Evolutionary conservation across 371 early-diverging fungal species (phyloP).

Genomic region (Actinomucor elegans): DNA sequence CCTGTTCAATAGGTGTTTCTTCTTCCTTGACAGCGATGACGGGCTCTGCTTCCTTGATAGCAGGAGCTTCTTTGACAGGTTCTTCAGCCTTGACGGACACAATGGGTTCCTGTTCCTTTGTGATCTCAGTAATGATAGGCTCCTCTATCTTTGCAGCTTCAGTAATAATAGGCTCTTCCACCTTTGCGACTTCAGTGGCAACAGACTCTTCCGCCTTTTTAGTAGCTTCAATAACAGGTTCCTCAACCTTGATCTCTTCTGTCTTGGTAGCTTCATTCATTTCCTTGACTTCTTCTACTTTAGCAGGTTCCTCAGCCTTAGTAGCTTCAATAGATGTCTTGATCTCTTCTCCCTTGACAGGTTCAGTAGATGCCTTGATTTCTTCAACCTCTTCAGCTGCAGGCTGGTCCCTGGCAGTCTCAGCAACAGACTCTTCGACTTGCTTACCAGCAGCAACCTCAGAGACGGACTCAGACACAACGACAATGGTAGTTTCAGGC

Average conservation of each 20-base stretch:
- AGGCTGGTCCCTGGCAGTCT: neutral
- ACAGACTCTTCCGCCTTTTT: neutral
- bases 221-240: too few relatives aligned
- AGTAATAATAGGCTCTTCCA: neutral
- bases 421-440: neutral
- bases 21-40: neutral
- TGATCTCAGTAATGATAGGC: neutral
- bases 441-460: neutral
- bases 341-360: too few relatives aligned
- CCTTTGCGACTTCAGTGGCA: neutral
- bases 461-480: neutral
- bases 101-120: neutral
- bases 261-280: neutral
- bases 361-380: neutral
- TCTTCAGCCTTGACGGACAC: constrained; percentile 1
- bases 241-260: neutral
- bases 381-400: neutral
- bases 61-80: neutral
- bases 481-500: neutral
- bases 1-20: neutral
- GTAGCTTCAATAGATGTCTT: neutral
- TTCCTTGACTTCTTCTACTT: too few relatives aligned
- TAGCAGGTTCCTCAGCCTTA: neutral
- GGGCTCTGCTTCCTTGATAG: neutral
- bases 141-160: neutral